A percentile compares a stretch with the other conserved stretches of the same genome.
These are phyloP conservation scores for Auriscalpium microsporum DNA, from an alignment of 768 basidiomycete genomes.

Conservation along the genomic window DNA sequence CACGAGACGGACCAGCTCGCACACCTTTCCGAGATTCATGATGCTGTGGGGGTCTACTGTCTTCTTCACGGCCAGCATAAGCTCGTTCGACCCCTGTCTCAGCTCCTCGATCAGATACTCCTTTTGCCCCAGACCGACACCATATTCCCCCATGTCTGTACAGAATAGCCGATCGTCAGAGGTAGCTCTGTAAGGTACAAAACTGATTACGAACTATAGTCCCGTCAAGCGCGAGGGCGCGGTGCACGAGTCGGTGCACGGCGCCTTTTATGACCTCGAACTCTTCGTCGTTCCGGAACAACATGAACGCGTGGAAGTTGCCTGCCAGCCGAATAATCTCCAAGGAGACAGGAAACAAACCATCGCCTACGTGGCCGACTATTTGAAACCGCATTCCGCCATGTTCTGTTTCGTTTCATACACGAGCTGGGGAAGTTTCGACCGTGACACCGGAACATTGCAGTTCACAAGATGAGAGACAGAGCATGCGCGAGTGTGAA, in stretches of 20 bases:
- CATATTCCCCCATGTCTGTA: slow-evolving; percentile 81
- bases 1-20: not conserved
- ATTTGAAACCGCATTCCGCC: slow-evolving; percentile 30
- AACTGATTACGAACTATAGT: slow-evolving; percentile 51
- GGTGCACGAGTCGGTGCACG: slow-evolving; percentile 62
- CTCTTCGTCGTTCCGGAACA: slow-evolving; percentile 55
- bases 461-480: not conserved
- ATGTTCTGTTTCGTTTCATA: slow-evolving; percentile 40
- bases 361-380: slow-evolving; percentile 37
- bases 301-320: slow-evolving; percentile 45
- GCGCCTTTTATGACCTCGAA: slow-evolving; percentile 44
- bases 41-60: slow-evolving; percentile 73
- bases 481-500: not conserved
- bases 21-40: slow-evolving; percentile 75
- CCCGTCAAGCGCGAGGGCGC: slow-evolving; percentile 68
- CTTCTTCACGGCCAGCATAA: slow-evolving; percentile 82
- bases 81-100: slow-evolving; percentile 68
- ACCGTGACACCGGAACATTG: slow-evolving; percentile 27
- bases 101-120: slow-evolving; percentile 79
- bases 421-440: slow-evolving; percentile 27
- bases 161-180: too few species aligned
- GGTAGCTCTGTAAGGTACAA: too few species aligned
- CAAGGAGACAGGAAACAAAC: too few species aligned
- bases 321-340: too few species aligned
- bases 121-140: slow-evolving; percentile 81